A percentile compares a stretch with the other conserved stretches of the same genome.
Conservation (phyloP, 2,329 filamentous ascomycete species). For the Penicillium sp. region DNA sequence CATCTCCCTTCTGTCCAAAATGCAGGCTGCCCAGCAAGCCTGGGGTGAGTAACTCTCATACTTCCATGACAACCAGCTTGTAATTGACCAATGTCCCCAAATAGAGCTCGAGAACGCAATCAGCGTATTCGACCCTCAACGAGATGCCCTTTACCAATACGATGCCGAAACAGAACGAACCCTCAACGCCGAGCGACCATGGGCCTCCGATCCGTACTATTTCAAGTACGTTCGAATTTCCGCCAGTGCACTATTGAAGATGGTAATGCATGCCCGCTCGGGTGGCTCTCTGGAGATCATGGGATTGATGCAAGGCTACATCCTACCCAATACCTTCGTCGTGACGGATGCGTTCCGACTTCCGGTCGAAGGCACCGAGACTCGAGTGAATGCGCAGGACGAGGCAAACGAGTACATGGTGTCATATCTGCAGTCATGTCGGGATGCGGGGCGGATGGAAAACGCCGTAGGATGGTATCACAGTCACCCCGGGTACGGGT, state of each 20-base stretch:
- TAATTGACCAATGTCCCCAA: conserved; percentile 12
- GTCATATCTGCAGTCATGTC: conserved; percentile 72
- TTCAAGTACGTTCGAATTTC: conserved; percentile 94
- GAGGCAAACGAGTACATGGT: conserved; percentile 98
- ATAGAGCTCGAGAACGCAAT: conserved; percentile 85
- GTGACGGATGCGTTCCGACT: conserved; percentile 92
- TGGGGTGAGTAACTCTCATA: conserved; percentile 52
- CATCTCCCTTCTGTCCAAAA: conserved; percentile 29
- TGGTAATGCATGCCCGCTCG: conserved; percentile 98
- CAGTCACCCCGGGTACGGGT: conserved; percentile 94
- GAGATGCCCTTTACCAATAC: conserved; percentile 90
- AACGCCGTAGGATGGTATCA: conserved; percentile 99
- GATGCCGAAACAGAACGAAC: conserved; percentile 66
- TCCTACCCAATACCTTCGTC: conserved; percentile 77
- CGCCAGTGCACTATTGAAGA: conserved; percentile 91
- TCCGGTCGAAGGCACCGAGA: conserved; percentile 97
- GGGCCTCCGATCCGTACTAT: conserved; percentile 75
- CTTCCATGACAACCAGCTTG: not conserved
- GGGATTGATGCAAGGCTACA: conserved; percentile 97
- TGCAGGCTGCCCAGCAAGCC: conserved; percentile 59
- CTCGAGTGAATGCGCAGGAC: conserved; percentile 89
- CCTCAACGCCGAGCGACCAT: conserved; percentile 66
- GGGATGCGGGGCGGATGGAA: conserved; percentile 75
- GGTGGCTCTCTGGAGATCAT: conserved; percentile 92
- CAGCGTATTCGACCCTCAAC: conserved; percentile 77